Percentiles rank a stretch among this genome's conserved stretches.
phyloP scores from a whole-genome alignment of 192 early-diverging fungal species.

The Entomortierella lignicola region DNA sequence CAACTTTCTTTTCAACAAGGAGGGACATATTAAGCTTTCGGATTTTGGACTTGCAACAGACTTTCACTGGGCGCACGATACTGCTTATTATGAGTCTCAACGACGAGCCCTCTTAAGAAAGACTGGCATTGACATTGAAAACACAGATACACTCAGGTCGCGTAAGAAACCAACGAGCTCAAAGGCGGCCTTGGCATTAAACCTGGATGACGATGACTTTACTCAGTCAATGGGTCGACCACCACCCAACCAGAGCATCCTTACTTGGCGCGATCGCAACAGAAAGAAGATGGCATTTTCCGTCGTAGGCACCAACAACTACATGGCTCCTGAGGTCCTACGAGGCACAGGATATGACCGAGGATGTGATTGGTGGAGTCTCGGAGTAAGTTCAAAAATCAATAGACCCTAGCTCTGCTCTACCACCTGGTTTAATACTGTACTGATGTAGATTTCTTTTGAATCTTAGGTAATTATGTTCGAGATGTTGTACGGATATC shows the following conservation, averaged over 20 bases:
- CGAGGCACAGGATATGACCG: slow-evolving; percentile 56
- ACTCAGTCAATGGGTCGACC: slow-evolving; percentile 43
- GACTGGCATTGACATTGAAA: slow-evolving; percentile 60
- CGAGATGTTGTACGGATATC: slow-evolving; percentile 82
- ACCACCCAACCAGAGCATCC: slow-evolving; percentile 63
- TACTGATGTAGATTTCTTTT: background rate
- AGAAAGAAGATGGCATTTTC: slow-evolving; percentile 74
- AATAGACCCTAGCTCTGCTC: background rate
- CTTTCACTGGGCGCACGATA: slow-evolving; percentile 73
- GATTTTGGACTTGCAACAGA: slow-evolving; percentile 81
- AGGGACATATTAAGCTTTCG: slow-evolving; percentile 75
- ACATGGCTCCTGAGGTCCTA: slow-evolving; percentile 94
- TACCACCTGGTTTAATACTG: background rate
- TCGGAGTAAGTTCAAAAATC: slow-evolving; percentile 64
- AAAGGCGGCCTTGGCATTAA: slow-evolving; percentile 46
- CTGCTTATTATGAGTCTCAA: slow-evolving; percentile 71
- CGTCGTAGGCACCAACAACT: slow-evolving; percentile 91
- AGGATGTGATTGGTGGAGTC: slow-evolving; percentile 80
- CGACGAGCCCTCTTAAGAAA: slow-evolving; percentile 59
- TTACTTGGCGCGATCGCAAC: slow-evolving; percentile 63
- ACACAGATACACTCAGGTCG: slow-evolving; percentile 52
- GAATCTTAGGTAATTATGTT: slow-evolving; percentile 67
- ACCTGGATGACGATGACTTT: slow-evolving; percentile 61
- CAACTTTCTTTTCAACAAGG: slow-evolving; percentile 75
- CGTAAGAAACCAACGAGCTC: slow-evolving; percentile 42